These are phyloP conservation scores for Scleroderma bovista DNA, from an alignment of 768 basidiomycete genomes.

Conservation along the genomic window DNA sequence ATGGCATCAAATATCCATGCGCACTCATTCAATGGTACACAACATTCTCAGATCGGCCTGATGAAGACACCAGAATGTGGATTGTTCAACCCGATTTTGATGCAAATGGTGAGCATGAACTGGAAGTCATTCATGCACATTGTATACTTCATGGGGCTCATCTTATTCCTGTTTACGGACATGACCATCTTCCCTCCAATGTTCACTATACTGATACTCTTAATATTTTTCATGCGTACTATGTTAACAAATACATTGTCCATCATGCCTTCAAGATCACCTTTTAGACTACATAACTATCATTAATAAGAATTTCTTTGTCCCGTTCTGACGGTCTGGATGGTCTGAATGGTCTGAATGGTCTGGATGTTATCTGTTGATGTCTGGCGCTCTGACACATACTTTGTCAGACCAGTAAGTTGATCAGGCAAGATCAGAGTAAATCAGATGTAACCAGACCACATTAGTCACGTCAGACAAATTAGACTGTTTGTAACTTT, in stretches of 20 bases:
- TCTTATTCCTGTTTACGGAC: conserved; percentile 21
- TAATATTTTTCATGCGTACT: conserved; percentile 18
- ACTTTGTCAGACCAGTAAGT: too few species aligned
- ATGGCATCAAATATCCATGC: conserved; percentile 14
- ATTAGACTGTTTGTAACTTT: too few species aligned
- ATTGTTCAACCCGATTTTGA: conserved; percentile 10
- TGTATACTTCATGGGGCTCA: conserved; percentile 27
- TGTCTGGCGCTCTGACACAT: too few species aligned
- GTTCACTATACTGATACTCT: conserved; percentile 13
- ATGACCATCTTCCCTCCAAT: conserved; percentile 4
- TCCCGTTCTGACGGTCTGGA: too few species aligned
- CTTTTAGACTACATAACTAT: conserved; percentile 5
- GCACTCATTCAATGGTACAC: conserved; percentile 24
- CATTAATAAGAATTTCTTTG: too few species aligned
- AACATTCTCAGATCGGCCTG: conserved; percentile 9
- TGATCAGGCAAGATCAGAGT: too few species aligned
- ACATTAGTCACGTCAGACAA: too few species aligned
- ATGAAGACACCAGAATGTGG: conserved; percentile 26
- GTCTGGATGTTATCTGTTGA: too few species aligned
- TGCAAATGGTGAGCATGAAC: conserved; percentile 1
- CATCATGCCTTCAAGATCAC: conserved; percentile 22
- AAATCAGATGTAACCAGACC: too few species aligned
- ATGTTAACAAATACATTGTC: conserved; percentile 22
- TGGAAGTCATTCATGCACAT: conserved; percentile 24
- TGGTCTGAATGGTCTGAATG: too few species aligned